phyloP scores from a whole-genome alignment of 164 flowering plant genomes.

The Vitis cinerea region DNA sequence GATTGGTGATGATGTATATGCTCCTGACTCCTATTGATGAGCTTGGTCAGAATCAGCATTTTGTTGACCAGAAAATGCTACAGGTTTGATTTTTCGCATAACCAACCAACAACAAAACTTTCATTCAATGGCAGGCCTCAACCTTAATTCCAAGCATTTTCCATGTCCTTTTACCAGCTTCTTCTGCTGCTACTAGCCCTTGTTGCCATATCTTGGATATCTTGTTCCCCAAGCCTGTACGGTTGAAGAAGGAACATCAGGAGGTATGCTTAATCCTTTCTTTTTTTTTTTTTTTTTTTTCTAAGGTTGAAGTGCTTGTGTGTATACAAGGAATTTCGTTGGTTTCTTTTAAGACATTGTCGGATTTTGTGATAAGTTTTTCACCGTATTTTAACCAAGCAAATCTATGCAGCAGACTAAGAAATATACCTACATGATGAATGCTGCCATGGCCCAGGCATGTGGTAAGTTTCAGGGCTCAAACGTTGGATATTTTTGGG shows the following conservation, averaged over 20 bases:
- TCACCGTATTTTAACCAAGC: too few relatives aligned
- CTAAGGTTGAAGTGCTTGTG: background rate
- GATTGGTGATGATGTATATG: constrained; percentile 79
- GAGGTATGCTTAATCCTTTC: constrained; percentile 34
- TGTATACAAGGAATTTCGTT: background rate
- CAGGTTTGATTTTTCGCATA: constrained; percentile 48
- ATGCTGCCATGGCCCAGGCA: too few relatives aligned
- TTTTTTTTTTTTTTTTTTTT: background rate
- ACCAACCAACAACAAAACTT: background rate
- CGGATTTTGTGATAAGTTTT: too few relatives aligned
- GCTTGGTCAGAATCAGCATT: constrained; percentile 89
- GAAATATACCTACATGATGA: too few relatives aligned
- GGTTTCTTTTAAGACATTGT: constrained; percentile 18
- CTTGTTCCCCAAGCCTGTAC: constrained; percentile 85
- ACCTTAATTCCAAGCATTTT: background rate
- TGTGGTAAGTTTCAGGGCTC: too few relatives aligned
- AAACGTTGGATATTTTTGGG: too few relatives aligned
- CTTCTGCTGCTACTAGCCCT: constrained; percentile 68
- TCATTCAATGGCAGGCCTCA: too few relatives aligned
- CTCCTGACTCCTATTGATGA: constrained; percentile 91
- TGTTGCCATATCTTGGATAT: constrained; percentile 97
- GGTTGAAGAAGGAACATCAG: constrained; percentile 82
- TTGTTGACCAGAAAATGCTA: constrained; percentile 63
- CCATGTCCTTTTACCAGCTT: constrained; percentile 42
- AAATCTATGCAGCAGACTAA: too few relatives aligned